Evolutionary conservation across 495 filamentous ascomycete genomes (phyloP), one percentile per base, ranked within the genome.

Genomic region (Cercophora samala): DNA sequence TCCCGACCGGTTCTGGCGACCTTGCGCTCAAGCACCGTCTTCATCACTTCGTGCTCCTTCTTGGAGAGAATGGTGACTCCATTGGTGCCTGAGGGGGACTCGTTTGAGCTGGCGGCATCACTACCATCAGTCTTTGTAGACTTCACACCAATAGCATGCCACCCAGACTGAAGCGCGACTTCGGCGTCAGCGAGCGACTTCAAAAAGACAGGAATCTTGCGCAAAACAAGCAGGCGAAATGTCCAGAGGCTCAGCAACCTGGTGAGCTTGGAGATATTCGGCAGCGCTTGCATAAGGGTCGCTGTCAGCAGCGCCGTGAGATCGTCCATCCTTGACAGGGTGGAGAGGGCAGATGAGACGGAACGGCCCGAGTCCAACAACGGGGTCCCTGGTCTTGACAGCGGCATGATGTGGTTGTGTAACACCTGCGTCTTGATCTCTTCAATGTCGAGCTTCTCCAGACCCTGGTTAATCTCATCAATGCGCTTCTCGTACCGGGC

Each of bases 381-480:
- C 65, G 82, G 87, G 60, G 81, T 81, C 58, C 76, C 78, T 70
- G 80, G 79, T 74, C 74, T 79, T 73, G 75, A 85, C 81, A 82
- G 71, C 76, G 75, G 86, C 80, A 74, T 74, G 74, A 89, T 85
- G 80, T 95, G 89, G 65, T 89, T 90, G 81, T 90, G 88, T 64
- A 96, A 80, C 68, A 98, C 91, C 75, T 93, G 92, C 59, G 83
- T 85, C 79, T 97, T 97, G 71, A 98, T 87, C 70, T 96, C 93
- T 68, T 97, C 93, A 58, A 99, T 83, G 63, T 93, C 87, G 58
- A 99, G 80, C 54, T 85, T 84, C 22, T 94, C 91, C 82, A 97
- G 86, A 60, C 87, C 89, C 60, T 88, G 85, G 22, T 81, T 81
- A 68, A 99, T 97, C 63, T 89, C 86, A 46, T 94, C 90, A 24